Conservation (phyloP, 257 asterid genomes). For the Galeopsis tetrahit region DNA sequence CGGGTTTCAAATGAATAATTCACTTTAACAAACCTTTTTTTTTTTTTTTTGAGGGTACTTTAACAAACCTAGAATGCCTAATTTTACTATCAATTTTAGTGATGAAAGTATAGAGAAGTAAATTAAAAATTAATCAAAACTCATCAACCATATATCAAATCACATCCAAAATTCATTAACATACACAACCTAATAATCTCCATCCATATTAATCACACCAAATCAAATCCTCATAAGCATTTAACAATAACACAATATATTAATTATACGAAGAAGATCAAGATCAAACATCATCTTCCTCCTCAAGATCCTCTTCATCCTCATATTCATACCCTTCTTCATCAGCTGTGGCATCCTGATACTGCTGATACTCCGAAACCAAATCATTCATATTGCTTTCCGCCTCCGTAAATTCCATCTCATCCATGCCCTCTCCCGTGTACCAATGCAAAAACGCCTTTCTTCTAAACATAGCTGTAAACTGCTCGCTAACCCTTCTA, state of each 20-base stretch:
- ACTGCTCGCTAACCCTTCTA: constrained; percentile 30
- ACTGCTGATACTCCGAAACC: constrained; percentile 82
- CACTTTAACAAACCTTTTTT: too few species aligned
- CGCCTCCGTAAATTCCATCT: constrained; percentile 33
- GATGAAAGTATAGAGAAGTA: too few species aligned
- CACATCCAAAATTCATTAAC: constrained; percentile 19
- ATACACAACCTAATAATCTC: constrained; percentile 18
- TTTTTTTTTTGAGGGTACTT: too few species aligned
- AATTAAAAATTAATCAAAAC: too few species aligned
- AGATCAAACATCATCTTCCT: constrained; percentile 41
- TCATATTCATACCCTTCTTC: constrained; percentile 70
- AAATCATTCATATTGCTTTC: constrained; percentile 81
- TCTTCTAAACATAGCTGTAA: constrained; percentile 32
- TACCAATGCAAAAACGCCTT: constrained; percentile 37
- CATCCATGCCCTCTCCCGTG: constrained; percentile 36
- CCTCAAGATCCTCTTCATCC: constrained; percentile 60
- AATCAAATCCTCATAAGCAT: too few species aligned
- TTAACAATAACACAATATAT: too few species aligned
- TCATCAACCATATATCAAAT: not conserved
- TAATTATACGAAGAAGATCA: not conserved
- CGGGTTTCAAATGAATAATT: too few species aligned
- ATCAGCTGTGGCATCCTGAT: constrained; percentile 81
- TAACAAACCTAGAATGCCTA: too few species aligned
- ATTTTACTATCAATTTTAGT: too few species aligned
- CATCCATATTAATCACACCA: constrained; percentile 1